A percentile compares a stretch with the other conserved stretches of the same genome.
Conservation (phyloP, 306 rosid genomes). For the Inga laurina region DNA sequence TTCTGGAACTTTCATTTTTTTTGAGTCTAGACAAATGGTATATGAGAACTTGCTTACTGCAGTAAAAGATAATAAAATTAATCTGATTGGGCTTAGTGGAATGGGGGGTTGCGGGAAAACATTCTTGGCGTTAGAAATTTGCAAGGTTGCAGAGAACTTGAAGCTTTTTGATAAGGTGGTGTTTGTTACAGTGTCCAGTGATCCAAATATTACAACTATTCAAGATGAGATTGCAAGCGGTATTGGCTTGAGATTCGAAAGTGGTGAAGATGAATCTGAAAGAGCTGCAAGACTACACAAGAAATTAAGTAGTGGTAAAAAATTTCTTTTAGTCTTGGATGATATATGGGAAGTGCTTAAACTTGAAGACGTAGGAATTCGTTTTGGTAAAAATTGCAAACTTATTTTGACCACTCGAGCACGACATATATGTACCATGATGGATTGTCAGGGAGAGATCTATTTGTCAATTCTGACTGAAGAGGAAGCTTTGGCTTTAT, state of each 20-base stretch:
- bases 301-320: not conserved
- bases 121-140: not conserved
- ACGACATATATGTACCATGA: not conserved
- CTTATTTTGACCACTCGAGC: not conserved
- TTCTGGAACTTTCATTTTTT: not conserved
- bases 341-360: not conserved
- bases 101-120: not conserved
- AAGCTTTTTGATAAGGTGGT: not conserved
- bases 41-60: not conserved
- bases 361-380: not conserved
- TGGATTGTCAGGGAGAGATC: not conserved
- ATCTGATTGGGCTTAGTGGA: not conserved
- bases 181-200: not conserved
- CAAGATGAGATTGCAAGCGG: not conserved
- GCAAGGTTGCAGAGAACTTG: not conserved
- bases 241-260: not conserved
- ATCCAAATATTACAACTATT: not conserved
- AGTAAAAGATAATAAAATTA: not conserved
- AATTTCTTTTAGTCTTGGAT: conserved; percentile 2
- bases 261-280: not conserved
- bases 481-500: not conserved
- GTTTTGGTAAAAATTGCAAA: not conserved
- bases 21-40: not conserved
- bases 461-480: not conserved
- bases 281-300: not conserved